phyloP scores from a whole-genome alignment of 2,329 filamentous ascomycete species.

The Sclerotinia borealis region DNA sequence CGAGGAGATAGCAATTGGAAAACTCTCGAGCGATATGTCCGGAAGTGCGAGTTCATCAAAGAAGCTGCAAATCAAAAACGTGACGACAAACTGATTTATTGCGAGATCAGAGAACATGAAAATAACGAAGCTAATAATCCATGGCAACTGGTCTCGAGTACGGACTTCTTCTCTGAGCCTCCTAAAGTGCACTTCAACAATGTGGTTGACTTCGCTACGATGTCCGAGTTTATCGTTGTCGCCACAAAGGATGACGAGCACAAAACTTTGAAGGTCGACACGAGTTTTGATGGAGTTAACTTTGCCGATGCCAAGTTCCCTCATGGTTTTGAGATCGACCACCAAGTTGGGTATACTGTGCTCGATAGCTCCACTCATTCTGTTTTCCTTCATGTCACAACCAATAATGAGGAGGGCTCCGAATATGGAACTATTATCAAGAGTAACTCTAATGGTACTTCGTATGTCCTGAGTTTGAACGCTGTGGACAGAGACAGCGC shows the following conservation, averaged over 20 bases:
- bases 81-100: constrained; percentile 45
- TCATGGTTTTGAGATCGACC: constrained; percentile 69
- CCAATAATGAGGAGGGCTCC: constrained; percentile 56
- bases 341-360: constrained; percentile 83
- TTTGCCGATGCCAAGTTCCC: constrained; percentile 87
- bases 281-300: constrained; percentile 75
- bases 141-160: constrained; percentile 66
- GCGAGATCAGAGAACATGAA: constrained; percentile 57
- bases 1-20: constrained; percentile 76
- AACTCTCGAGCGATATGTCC: constrained; percentile 64
- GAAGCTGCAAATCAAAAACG: constrained; percentile 50
- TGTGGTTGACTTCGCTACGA: constrained; percentile 82
- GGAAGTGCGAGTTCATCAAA: constrained; percentile 82
- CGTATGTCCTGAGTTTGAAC: constrained; percentile 77
- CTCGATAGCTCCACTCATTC: constrained; percentile 92
- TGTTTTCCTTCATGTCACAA: constrained; percentile 87
- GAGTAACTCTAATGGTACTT: constrained; percentile 97
- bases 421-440: constrained; percentile 87
- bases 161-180: constrained; percentile 67
- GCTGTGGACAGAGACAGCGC: constrained; percentile 72
- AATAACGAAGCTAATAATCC: constrained; percentile 56
- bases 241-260: constrained; percentile 62
- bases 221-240: constrained; percentile 94
- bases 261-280: constrained; percentile 66
- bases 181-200: constrained; percentile 58